Evolutionary conservation across 108 stramenopile species (phyloP).

Genomic region (Cyclotella baltica): DNA sequence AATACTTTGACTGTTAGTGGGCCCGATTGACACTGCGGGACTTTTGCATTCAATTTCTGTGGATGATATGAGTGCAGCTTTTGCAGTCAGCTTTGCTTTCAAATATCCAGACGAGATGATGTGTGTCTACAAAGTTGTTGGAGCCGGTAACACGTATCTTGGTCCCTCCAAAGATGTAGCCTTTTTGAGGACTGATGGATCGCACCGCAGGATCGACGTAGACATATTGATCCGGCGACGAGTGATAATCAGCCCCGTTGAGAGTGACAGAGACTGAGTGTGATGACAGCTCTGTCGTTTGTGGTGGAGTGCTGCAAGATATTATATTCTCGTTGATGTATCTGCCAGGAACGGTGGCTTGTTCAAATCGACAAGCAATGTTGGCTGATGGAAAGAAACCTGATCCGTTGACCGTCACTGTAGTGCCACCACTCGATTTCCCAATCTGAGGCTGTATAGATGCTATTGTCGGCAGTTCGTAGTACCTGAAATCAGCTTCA

Average conservation of each 20-base stretch:
- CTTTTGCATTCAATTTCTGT: constrained; percentile 31
- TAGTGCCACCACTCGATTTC: constrained; percentile 20
- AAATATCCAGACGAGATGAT: constrained; percentile 37
- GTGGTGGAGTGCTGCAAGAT: constrained; percentile 25
- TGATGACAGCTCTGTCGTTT: constrained; percentile 1
- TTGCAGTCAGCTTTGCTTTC: neutral
- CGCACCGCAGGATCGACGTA: constrained; percentile 15
- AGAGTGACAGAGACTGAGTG: constrained; percentile 19
- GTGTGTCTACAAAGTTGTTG: constrained; percentile 48
- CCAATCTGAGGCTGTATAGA: constrained; percentile 22
- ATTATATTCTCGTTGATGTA: constrained; percentile 17
- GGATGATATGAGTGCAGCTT: constrained; percentile 26
- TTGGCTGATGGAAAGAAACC: constrained; percentile 13
- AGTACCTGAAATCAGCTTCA: constrained; percentile 5
- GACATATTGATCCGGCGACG: constrained; percentile 2
- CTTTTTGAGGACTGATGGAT: constrained; percentile 7
- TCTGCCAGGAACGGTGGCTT: neutral
- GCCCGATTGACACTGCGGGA: constrained; percentile 27
- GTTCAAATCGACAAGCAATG: constrained; percentile 29
- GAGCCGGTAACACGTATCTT: constrained; percentile 30
- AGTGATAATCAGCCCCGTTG: constrained; percentile 30
- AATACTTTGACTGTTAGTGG: constrained; percentile 36
- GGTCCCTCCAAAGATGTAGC: constrained; percentile 24
- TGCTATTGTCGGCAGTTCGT: constrained; percentile 1
- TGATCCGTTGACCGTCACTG: constrained; percentile 27